Evolutionary conservation across 495 filamentous ascomycete species (phyloP), one percentile per base, ranked within the genome.

Genomic region (Podospora didyma): DNA sequence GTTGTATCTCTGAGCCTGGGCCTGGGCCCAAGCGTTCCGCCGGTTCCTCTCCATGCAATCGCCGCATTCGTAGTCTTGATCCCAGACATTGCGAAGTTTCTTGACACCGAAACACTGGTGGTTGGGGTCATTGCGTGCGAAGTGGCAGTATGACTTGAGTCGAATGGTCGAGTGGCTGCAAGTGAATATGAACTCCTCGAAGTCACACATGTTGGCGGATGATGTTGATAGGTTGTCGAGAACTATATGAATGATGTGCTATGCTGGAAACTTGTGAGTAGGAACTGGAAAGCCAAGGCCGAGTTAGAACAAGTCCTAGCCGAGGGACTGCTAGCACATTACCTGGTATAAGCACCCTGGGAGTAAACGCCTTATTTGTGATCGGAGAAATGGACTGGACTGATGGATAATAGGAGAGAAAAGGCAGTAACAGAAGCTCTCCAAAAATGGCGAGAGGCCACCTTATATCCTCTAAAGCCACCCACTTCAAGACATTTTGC

Each of bases 101-200:
- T 83, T 79, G 49, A 84, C 82, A 7, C 82, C 74, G 57, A 77
- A 79, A 62, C 87, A 89, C 52, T 79, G 68, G 62, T 89, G 84
- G 46, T 77, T 69, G 2, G 82, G 80, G 62, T 88, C 81, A 67
- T 85, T 86, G 24, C 87, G 81, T 7, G 86, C 85, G 53, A 79
- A 81, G 66, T 90, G 86, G 71, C 87, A 90, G 67, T 87, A 78
- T 22, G 80, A 81, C 63, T 84, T 81, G 23, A 87, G 68, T 10
- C 81, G 79, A 19, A 72, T 66, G 9, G 63, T 63, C 14, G 72
- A 73, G 65, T 88, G 85, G 4, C 72, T 71, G 69, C 87, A 89
- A 53, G 73, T 67, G 59, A 82, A 89, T 55, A 75, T 56, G 57
- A 87, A 83, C 54, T 80, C 78, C 60, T 89, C 86, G 59, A 73